phyloP scores from a whole-genome alignment of 2,329 filamentous ascomycete genomes.

The Paecilomyces variotii region DNA sequence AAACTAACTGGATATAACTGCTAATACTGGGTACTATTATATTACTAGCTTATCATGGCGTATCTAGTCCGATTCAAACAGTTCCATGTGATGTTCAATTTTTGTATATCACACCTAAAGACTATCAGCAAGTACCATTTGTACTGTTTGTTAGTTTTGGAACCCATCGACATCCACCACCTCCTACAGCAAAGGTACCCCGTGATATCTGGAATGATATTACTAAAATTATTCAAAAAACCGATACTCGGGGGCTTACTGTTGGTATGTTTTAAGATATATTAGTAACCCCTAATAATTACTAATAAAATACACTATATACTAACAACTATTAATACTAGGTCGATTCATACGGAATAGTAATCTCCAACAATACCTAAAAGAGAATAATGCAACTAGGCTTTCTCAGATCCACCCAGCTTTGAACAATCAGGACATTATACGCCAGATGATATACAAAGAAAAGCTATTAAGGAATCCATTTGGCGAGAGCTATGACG shows the following conservation, averaged over 20 bases:
- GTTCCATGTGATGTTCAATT: neutral
- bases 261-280: neutral
- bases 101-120: neutral
- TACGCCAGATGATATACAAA: neutral
- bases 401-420: neutral
- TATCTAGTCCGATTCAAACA: neutral
- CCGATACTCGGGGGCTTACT: neutral
- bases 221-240: neutral
- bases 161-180: neutral
- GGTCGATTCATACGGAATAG: neutral
- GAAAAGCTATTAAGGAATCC: neutral
- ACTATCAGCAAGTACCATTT: neutral
- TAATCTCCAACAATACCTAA: neutral
- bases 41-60: neutral
- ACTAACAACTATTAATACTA: neutral
- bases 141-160: neutral
- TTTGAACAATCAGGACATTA: neutral
- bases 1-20: neutral
- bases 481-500: neutral
- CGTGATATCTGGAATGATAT: neutral
- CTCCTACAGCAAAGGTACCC: neutral
- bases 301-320: too few relatives aligned
- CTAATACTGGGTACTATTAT: neutral
- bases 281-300: too few relatives aligned
- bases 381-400: neutral